These are phyloP conservation scores for Casaregolazyma suthepensis DNA, from an alignment of 1,139 yeast genomes.

Conservation along the genomic window DNA sequence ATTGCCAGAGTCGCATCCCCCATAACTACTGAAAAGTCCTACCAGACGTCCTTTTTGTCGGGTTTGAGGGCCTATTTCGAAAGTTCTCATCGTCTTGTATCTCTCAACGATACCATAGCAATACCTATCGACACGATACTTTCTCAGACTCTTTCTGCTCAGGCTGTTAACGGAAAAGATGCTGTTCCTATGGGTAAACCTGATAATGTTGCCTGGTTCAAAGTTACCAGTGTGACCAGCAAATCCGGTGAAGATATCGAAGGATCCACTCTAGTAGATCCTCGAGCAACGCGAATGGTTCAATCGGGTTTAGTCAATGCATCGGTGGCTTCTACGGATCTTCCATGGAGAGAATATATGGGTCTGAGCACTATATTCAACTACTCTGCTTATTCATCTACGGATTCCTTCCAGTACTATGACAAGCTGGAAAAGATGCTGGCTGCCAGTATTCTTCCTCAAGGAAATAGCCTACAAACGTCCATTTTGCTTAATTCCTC, in stretches of 20 bases:
- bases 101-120: conserved; percentile 62
- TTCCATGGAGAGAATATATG: conserved; percentile 51
- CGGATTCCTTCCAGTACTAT: conserved; percentile 40
- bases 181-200: conserved; percentile 52
- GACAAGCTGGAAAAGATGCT: conserved; percentile 39
- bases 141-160: conserved; percentile 52
- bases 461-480: conserved; percentile 43
- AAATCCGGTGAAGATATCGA: conserved; percentile 31
- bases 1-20: conserved; percentile 69
- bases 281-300: conserved; percentile 57
- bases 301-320: conserved; percentile 50
- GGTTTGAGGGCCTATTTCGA: conserved; percentile 63
- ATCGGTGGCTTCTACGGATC: conserved; percentile 36
- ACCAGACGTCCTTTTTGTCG: conserved; percentile 59
- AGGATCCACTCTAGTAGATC: conserved; percentile 45
- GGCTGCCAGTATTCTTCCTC: conserved; percentile 31
- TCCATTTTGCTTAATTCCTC: conserved; percentile 63
- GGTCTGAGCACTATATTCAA: conserved; percentile 28
- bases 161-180: conserved; percentile 22
- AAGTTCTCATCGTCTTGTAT: conserved; percentile 49
- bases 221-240: conserved; percentile 42
- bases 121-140: conserved; percentile 68
- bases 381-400: conserved; percentile 31
- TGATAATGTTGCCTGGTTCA: conserved; percentile 84
- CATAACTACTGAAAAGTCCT: conserved; percentile 57